These are phyloP conservation scores for Nemania bipapillata DNA, from an alignment of 2,329 filamentous ascomycete species.

Conservation along the genomic window DNA sequence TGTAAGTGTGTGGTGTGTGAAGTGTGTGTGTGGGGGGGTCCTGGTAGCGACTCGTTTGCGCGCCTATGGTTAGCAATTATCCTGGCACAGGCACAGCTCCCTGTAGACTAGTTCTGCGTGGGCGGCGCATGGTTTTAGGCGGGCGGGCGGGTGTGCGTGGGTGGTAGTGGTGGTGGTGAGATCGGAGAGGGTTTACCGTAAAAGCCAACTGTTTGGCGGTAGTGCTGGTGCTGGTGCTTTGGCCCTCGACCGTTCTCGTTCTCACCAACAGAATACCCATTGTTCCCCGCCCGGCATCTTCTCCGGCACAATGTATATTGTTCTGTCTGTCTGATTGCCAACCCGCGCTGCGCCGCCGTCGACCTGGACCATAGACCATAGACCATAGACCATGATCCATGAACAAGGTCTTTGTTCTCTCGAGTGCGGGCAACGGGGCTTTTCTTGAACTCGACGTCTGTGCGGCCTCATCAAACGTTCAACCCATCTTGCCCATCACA, in stretches of 20 bases:
- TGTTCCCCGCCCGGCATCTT: slow-evolving; percentile 41
- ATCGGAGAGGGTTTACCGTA: slow-evolving; percentile 48
- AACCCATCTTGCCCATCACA: slow-evolving; percentile 39
- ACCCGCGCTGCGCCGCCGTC: background rate
- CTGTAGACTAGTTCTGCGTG: slow-evolving; percentile 31
- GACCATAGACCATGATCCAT: slow-evolving; percentile 34
- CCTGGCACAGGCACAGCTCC: slow-evolving; percentile 24
- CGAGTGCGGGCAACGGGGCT: slow-evolving; percentile 47
- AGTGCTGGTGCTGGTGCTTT: slow-evolving; percentile 26
- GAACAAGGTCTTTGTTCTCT: slow-evolving; percentile 44
- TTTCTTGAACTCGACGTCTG: slow-evolving; percentile 49
- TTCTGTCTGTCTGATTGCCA: slow-evolving; percentile 1
- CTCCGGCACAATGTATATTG: slow-evolving; percentile 41
- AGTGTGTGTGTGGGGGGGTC: slow-evolving; percentile 25
- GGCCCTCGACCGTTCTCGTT: slow-evolving; percentile 38
- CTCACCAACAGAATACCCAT: slow-evolving; percentile 18
- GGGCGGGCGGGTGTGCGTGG: slow-evolving; percentile 15
- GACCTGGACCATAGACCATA: slow-evolving; percentile 36
- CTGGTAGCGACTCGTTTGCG: slow-evolving; percentile 39
- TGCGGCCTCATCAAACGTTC: slow-evolving; percentile 47
- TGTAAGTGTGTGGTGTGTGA: no score
- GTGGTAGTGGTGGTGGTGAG: slow-evolving; percentile 39
- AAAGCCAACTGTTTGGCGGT: slow-evolving; percentile 43
- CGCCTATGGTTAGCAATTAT: slow-evolving; percentile 35
- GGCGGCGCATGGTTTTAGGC: slow-evolving; percentile 34